These are phyloP conservation scores for Secale cereale DNA, from an alignment of 176 grass and related monocot genomes.

Conservation along the genomic window DNA sequence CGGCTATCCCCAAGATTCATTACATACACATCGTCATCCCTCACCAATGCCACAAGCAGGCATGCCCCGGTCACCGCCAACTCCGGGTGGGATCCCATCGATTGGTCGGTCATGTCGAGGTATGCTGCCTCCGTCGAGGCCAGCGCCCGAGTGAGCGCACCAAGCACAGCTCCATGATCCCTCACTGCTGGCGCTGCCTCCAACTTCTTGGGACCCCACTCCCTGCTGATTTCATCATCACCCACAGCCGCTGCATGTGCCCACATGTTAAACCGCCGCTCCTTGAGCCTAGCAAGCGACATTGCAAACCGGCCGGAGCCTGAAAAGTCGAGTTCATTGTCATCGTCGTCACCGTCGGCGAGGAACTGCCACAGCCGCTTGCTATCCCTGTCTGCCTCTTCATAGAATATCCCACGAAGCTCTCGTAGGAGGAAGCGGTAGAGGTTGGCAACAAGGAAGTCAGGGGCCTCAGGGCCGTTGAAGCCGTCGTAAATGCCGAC, in stretches of 20 bases:
- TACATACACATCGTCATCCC: conserved; percentile 86
- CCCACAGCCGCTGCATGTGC: conserved; percentile 31
- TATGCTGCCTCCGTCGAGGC: conserved; percentile 47
- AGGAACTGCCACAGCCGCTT: conserved; percentile 80
- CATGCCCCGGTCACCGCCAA: conserved; percentile 83
- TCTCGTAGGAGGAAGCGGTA: conserved; percentile 64
- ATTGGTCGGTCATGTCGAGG: conserved; percentile 72
- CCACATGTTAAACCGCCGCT: conserved; percentile 42
- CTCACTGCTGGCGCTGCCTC: conserved; percentile 34
- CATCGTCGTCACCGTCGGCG: conserved; percentile 55
- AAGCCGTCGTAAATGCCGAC: conserved; percentile 97
- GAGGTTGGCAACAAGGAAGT: conserved; percentile 82
- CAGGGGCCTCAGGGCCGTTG: conserved; percentile 86
- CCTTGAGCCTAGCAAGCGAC: conserved; percentile 62
- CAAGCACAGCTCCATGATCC: conserved; percentile 64
- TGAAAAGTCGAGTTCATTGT: conserved; percentile 64
- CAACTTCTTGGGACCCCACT: conserved; percentile 28
- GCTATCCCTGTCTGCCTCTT: conserved; percentile 20
- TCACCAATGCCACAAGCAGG: conserved; percentile 72
- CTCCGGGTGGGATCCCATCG: conserved; percentile 75
- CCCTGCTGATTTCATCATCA: conserved; percentile 39
- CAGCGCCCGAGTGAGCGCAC: conserved; percentile 60
- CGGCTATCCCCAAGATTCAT: conserved; percentile 98
- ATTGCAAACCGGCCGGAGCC: conserved; percentile 71
- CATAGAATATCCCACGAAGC: conserved; percentile 80